phyloP scores from a whole-genome alignment of 257 asterid genomes.

The Solanum paucissectum region DNA sequence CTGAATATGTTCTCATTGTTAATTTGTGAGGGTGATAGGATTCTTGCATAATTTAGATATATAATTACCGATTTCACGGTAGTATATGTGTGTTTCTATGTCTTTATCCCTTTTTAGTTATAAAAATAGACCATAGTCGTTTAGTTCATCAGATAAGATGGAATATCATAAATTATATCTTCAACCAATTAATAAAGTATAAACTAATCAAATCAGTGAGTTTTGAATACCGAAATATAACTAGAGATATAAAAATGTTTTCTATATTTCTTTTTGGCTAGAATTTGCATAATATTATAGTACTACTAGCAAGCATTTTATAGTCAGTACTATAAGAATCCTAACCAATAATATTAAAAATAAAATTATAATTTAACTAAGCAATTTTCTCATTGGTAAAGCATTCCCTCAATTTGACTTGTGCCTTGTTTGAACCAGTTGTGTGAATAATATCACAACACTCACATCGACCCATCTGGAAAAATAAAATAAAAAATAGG shows the following conservation, averaged over 20 bases:
- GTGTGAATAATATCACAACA: slow-evolving; percentile 38
- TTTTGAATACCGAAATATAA: background rate
- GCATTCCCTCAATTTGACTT: slow-evolving; percentile 39
- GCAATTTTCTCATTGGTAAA: slow-evolving; percentile 38
- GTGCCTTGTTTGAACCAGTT: background rate
- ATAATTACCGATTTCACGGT: background rate
- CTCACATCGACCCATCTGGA: slow-evolving; percentile 25
- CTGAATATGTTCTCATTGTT: background rate
- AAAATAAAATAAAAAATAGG: background rate
- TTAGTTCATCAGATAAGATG: background rate
- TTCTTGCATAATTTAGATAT: background rate
- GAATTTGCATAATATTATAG: background rate
- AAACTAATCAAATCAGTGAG: background rate
- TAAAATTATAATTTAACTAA: background rate
- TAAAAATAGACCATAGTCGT: background rate
- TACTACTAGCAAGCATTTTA: background rate
- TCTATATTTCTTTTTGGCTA: background rate
- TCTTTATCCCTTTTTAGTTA: too few relatives aligned
- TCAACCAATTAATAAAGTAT: too few relatives aligned
- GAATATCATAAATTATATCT: background rate
- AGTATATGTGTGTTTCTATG: too few relatives aligned
- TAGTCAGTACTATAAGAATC: background rate
- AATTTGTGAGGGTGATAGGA: background rate
- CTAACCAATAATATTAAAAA: background rate
- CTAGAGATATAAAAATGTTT: too few relatives aligned